Base-by-base conservation (phyloP, 495 filamentous ascomycete species). In the Collariella sp. region DNA sequence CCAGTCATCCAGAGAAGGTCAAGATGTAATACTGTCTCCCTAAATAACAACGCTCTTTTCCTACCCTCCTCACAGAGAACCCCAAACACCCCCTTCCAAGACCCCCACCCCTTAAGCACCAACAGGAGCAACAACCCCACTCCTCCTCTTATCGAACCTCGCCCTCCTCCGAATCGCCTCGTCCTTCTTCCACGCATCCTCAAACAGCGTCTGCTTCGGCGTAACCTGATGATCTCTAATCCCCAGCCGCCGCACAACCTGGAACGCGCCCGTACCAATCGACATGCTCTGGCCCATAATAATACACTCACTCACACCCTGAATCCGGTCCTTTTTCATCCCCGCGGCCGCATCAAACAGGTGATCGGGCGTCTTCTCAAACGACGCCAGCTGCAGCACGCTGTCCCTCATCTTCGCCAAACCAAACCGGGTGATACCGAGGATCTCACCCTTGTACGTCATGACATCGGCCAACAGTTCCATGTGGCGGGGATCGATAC, bases 351-450 rank as follows among this genome's bases (percentile, higher is more conserved):
- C 93, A 46, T 97, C 93, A 60, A 98, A 98, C 20, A 98, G 75
- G 71, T 98, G 93, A 67, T 98, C 93, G 0, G 93, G 89, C 23
- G 93, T 98, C 77, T 97, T 97, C 75, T 98, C 93, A 66, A 98
- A 98, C 13, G 88, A 94, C 0, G 93, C 93, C 1, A 97, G 83
- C 69, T 97, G 94, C 44, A 98, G 72, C 36, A 96, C 91, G 22
- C 81, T 86, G 67, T 98, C 94, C 48, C 93, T 79, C 91, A 96
- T 98, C 78, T 98, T 98, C 46, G 89, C 83, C 38, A 98, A 77
- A 46, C 93, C 93, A 69, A 97, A 97, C 22, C 93, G 85, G 9
- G 93, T 98, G 64, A 98, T 98, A 34, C 93, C 93, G n/a, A 96
- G 80, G 0, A 97, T 87, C 57, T 97, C 91, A 44, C 93, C 93